phyloP scores from a whole-genome alignment of 2,329 filamentous ascomycete genomes.

The Didymellaceae sp. region DNA sequence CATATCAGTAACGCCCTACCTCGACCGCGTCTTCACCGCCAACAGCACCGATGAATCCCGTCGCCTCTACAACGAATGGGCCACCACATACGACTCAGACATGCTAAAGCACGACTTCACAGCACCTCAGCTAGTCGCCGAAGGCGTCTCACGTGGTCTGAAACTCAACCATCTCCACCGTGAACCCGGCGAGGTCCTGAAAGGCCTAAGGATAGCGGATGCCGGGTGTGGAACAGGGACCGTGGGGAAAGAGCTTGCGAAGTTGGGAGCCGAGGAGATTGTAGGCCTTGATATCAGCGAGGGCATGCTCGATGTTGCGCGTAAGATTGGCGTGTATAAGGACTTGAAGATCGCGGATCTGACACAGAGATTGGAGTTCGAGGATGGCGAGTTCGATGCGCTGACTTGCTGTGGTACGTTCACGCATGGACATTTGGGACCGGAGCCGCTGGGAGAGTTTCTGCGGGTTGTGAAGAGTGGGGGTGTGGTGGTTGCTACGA shows the following conservation, averaged over 20 bases:
- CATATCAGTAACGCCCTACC: constrained; percentile 18
- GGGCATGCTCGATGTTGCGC: constrained; percentile 61
- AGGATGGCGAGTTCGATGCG: constrained; percentile 56
- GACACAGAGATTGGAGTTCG: constrained; percentile 51
- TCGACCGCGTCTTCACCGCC: constrained; percentile 50
- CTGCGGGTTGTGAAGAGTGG: constrained; percentile 56
- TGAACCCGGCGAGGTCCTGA: constrained; percentile 14
- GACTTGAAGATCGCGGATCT: constrained; percentile 56
- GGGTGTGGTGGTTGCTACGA: constrained; percentile 60
- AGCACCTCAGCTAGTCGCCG: constrained; percentile 49
- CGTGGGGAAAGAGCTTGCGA: constrained; percentile 57
- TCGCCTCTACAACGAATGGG: constrained; percentile 56
- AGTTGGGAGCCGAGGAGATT: constrained; percentile 54
- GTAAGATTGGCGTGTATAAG: constrained; percentile 57
- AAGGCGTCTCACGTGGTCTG: constrained; percentile 23
- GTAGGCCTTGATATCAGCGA: constrained; percentile 61
- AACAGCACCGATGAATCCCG: constrained; percentile 47
- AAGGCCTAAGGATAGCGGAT: constrained; percentile 54
- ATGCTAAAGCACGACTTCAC: constrained; percentile 52
- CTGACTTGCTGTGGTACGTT: constrained; percentile 63
- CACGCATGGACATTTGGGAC: constrained; percentile 63
- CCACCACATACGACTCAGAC: constrained; percentile 53
- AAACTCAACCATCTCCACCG: constrained; percentile 23
- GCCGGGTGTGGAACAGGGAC: constrained; percentile 65
- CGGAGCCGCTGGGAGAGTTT: constrained; percentile 57